Percentiles rank a stretch among this genome's conserved stretches.
These are phyloP conservation scores for Eremochloa ophiuroides DNA, from an alignment of 176 grass and related monocot genomes.

Conservation along the genomic window DNA sequence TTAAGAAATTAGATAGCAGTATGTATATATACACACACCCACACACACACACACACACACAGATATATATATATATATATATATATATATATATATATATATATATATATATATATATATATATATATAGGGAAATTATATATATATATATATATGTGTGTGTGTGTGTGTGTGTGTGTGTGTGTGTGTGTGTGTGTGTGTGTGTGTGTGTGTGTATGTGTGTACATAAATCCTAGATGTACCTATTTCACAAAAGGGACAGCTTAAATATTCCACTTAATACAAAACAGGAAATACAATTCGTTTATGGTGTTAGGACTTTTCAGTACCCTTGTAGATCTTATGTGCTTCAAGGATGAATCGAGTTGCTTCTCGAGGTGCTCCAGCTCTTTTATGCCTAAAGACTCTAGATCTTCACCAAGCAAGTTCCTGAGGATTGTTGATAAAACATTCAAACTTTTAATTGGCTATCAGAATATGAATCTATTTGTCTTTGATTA, in stretches of 20 bases:
- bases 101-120: too few relatives aligned
- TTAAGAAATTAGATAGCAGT: background rate
- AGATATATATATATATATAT: too few relatives aligned
- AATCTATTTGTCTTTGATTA: background rate
- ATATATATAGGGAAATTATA: too few relatives aligned
- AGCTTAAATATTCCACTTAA: background rate
- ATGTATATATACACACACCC: too few relatives aligned
- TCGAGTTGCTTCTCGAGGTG: slow-evolving; percentile 84
- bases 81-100: too few relatives aligned
- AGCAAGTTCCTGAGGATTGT: slow-evolving; percentile 75
- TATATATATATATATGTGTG: too few relatives aligned
- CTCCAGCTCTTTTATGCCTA: slow-evolving; percentile 74
- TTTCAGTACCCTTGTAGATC: slow-evolving; percentile 73
- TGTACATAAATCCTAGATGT: background rate
- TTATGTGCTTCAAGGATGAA: slow-evolving; percentile 80
- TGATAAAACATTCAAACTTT: background rate
- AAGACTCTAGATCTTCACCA: slow-evolving; percentile 66
- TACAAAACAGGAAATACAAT: background rate
- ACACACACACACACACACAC: too few relatives aligned
- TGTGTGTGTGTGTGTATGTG: too few relatives aligned
- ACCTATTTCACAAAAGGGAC: background rate
- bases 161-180: too few relatives aligned
- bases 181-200: too few relatives aligned
- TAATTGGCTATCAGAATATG: background rate
- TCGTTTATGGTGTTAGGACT: background rate